These are phyloP conservation scores for Erigeron philadelphicus DNA, from an alignment of 140 eudicot genomes.

Conservation along the genomic window DNA sequence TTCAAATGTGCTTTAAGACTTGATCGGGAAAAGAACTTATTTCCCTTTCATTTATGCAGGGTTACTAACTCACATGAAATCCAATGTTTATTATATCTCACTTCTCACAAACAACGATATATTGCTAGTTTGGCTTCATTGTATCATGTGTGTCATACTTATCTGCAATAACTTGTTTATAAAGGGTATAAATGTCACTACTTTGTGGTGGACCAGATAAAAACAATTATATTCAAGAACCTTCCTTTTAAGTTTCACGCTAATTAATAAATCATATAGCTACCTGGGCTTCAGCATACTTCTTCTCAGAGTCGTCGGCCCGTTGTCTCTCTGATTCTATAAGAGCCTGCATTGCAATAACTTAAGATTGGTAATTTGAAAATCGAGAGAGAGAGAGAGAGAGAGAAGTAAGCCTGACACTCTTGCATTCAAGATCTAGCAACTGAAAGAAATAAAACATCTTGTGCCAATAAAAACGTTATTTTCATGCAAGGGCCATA, in stretches of 20 bases:
- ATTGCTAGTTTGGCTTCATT: slow-evolving; percentile 5
- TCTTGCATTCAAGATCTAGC: no score
- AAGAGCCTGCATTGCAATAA: slow-evolving; percentile 35
- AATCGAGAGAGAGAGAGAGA: neutral
- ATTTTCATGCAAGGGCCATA: no score
- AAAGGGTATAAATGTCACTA: neutral
- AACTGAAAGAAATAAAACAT: no score
- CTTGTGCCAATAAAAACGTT: no score
- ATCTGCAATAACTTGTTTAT: neutral
- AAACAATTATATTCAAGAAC: slow-evolving; percentile 29
- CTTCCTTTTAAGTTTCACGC: slow-evolving; percentile 60
- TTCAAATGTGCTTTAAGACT: no score
- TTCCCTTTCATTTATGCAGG: neutral
- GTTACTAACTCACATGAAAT: no score
- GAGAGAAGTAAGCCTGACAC: neutral
- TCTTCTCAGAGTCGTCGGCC: slow-evolving; percentile 62
- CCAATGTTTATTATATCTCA: no score
- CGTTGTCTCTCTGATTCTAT: slow-evolving; percentile 60
- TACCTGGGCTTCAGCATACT: slow-evolving; percentile 49
- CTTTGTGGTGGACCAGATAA: neutral
- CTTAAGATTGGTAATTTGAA: neutral
- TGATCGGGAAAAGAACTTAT: neutral
- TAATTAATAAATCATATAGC: slow-evolving; percentile 51
- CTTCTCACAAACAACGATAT: neutral
- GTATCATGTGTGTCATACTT: neutral